Conservation (phyloP, 1,284 basidiomycete species). For the Lentinula novae-zelandiae region DNA sequence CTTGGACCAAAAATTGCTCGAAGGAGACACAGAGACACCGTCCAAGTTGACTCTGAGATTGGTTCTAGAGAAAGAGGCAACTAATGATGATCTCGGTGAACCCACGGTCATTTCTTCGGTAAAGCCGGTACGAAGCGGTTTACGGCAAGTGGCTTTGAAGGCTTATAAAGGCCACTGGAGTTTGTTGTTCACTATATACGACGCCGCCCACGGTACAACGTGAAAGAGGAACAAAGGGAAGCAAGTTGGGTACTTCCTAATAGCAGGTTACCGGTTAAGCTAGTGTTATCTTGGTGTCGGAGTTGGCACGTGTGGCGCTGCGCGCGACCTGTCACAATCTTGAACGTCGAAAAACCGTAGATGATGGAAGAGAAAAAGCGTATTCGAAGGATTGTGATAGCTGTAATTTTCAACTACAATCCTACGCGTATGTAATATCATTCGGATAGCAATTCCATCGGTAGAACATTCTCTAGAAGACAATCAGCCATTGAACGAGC, state of each 20-base stretch:
- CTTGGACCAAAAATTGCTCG: neutral
- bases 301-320: neutral
- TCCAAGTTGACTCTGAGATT: conserved; percentile 1
- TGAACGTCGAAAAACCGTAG: neutral
- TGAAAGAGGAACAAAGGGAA: neutral
- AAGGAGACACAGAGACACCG: conserved; percentile 1
- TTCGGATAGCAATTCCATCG: neutral
- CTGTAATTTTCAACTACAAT: neutral
- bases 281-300: neutral
- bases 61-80: conserved; percentile 5
- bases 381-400: too few species aligned
- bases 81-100: conserved; percentile 5
- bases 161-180: neutral
- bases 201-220: neutral
- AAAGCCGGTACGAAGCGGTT: neutral
- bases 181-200: neutral
- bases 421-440: neutral
- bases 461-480: neutral
- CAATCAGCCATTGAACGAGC: too few species aligned
- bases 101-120: conserved; percentile 10
- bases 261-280: neutral
- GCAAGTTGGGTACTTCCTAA: neutral
- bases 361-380: neutral
- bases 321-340: neutral
- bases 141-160: neutral